phyloP scores from a whole-genome alignment of 352 stramenopile genomes.

The Pythium rishiriense region DNA sequence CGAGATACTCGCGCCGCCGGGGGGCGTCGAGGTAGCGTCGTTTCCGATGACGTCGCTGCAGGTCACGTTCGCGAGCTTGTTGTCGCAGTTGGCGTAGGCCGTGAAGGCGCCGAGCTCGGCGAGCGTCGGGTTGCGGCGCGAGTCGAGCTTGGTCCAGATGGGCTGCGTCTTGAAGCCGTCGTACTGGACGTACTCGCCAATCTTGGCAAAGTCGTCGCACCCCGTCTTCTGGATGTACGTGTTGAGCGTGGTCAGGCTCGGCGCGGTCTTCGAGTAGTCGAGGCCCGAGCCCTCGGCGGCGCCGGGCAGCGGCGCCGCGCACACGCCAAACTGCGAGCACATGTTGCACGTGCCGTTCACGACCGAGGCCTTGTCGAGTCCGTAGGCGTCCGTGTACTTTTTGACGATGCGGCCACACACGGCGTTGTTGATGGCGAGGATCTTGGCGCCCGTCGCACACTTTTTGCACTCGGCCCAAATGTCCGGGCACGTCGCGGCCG shows the following conservation, averaged over 20 bases:
- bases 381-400: constrained; percentile 45
- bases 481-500: constrained; percentile 34
- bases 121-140: constrained; percentile 57
- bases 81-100: constrained; percentile 55
- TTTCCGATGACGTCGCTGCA: constrained; percentile 54
- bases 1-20: constrained; percentile 44
- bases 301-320: constrained; percentile 54
- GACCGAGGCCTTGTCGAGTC: constrained; percentile 38
- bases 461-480: constrained; percentile 50
- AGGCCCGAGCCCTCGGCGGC: constrained; percentile 54
- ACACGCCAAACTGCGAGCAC: constrained; percentile 43
- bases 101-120: constrained; percentile 50
- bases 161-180: constrained; percentile 42
- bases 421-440: constrained; percentile 43
- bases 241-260: constrained; percentile 35
- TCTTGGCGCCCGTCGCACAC: constrained; percentile 34
- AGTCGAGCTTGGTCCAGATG: constrained; percentile 50
- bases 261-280: constrained; percentile 61
- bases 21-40: constrained; percentile 45
- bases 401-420: constrained; percentile 41
- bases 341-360: constrained; percentile 39
- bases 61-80: constrained; percentile 48
- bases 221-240: constrained; percentile 60
- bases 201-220: constrained; percentile 55
- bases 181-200: constrained; percentile 63